These are phyloP conservation scores for Alternaria tenuissima DNA, from an alignment of 2,329 filamentous ascomycete genomes.

Conservation along the genomic window DNA sequence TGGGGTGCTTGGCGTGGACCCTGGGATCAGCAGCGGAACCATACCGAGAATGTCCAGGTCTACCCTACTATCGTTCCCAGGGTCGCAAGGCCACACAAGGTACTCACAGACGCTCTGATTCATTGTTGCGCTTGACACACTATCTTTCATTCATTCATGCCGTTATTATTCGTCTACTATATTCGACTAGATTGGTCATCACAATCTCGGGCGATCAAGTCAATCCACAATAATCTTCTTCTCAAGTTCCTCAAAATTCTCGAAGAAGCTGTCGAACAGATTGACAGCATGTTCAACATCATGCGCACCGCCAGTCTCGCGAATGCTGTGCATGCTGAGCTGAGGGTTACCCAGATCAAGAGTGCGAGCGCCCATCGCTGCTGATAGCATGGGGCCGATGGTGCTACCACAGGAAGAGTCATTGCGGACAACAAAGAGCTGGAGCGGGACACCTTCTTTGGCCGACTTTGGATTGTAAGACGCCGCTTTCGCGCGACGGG, in stretches of 20 bases:
- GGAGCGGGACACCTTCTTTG: constrained; percentile 79
- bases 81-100: background rate
- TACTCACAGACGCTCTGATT: constrained; percentile 1
- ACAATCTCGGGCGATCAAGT: constrained; percentile 42
- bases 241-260: constrained; percentile 83
- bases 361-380: constrained; percentile 84
- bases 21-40: constrained; percentile 19
- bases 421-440: constrained; percentile 95
- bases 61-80: background rate
- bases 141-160: constrained; percentile 1
- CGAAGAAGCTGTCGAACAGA: constrained; percentile 87
- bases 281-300: constrained; percentile 88
- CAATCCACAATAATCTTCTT: constrained; percentile 84
- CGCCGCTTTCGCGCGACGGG: constrained; percentile 65
- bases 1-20: constrained; percentile 43
- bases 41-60: constrained; percentile 11
- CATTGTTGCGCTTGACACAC: background rate
- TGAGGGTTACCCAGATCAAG: constrained; percentile 94
- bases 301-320: constrained; percentile 87
- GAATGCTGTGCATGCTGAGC: constrained; percentile 95
- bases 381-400: constrained; percentile 95
- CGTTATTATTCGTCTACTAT: constrained; percentile 19
- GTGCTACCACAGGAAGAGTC: constrained; percentile 95
- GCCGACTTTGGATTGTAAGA: constrained; percentile 52
- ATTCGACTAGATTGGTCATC: background rate